phyloP scores from a whole-genome alignment of 257 asterid species.

The Marsdenia floribunda region DNA sequence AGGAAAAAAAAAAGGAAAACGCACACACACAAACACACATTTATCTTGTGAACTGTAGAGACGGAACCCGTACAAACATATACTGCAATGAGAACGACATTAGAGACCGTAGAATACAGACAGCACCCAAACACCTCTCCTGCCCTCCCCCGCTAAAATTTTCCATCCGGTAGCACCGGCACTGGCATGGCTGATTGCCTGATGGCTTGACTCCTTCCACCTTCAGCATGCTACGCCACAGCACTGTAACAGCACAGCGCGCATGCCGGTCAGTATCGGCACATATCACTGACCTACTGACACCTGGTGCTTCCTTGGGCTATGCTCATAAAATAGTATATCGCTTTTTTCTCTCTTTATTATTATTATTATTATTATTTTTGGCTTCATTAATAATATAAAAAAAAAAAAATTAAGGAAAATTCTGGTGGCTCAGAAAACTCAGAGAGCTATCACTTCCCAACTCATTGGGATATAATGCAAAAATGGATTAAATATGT shows the following conservation, averaged over 20 bases:
- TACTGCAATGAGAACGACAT: constrained; percentile 5
- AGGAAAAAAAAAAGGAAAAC: neutral
- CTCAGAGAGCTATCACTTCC: no score
- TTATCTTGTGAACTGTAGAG: constrained; percentile 7
- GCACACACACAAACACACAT: neutral
- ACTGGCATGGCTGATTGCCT: neutral
- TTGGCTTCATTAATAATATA: no score
- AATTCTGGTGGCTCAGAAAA: no score
- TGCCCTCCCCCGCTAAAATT: neutral
- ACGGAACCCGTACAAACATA: neutral
- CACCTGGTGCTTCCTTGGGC: constrained; percentile 17
- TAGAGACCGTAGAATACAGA: constrained; percentile 5
- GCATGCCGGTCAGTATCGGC: constrained; percentile 28
- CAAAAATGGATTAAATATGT: no score
- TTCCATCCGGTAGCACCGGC: neutral
- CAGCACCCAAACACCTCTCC: neutral
- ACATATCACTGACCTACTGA: constrained; percentile 24
- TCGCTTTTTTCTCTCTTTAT: no score
- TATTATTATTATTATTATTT: no score
- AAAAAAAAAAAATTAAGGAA: no score
- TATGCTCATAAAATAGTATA: neutral
- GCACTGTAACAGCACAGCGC: constrained; percentile 6
- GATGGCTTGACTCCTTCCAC: no score
- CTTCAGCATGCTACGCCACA: no score
- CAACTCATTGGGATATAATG: no score